Evolutionary conservation across 2,329 filamentous ascomycete species (phyloP).

Genomic region (Piedraia hortae): DNA sequence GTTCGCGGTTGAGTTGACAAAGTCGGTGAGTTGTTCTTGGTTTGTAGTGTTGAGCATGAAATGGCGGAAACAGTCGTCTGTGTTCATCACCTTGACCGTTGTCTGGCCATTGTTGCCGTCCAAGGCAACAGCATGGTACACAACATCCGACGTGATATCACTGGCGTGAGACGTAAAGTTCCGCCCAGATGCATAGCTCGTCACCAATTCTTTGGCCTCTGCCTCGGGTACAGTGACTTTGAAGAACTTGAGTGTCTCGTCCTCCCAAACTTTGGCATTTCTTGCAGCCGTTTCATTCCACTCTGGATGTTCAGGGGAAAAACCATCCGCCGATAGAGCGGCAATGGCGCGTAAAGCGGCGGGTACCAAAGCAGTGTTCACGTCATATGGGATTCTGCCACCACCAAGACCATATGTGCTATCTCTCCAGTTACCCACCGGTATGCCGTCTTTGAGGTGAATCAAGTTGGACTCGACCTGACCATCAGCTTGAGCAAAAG

Average conservation of each 20-base stretch:
- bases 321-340: conserved; percentile 20
- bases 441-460: conserved; percentile 25
- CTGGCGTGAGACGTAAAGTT: conserved; percentile 20
- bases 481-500: conserved; percentile 22
- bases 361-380: conserved; percentile 34
- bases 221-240: conserved; percentile 17
- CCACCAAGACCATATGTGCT: conserved; percentile 31
- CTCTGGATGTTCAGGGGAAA: conserved; percentile 22
- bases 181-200: conserved; percentile 18
- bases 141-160: conserved; percentile 18
- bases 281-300: conserved; percentile 21
- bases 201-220: conserved; percentile 21
- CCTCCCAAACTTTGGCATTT: conserved; percentile 35
- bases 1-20: conserved; percentile 29
- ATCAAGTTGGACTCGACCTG: conserved; percentile 28
- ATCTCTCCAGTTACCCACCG: conserved; percentile 36
- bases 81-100: conserved; percentile 31
- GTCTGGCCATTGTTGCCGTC: conserved; percentile 23
- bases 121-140: conserved; percentile 29
- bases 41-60: conserved; percentile 32
- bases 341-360: conserved; percentile 32
- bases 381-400: conserved; percentile 35
- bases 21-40: conserved; percentile 26
- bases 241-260: conserved; percentile 31
- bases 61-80: conserved; percentile 34